These are phyloP conservation scores for Pseudozyma sp. DNA, from an alignment of 1,284 basidiomycete species.

Conservation along the genomic window DNA sequence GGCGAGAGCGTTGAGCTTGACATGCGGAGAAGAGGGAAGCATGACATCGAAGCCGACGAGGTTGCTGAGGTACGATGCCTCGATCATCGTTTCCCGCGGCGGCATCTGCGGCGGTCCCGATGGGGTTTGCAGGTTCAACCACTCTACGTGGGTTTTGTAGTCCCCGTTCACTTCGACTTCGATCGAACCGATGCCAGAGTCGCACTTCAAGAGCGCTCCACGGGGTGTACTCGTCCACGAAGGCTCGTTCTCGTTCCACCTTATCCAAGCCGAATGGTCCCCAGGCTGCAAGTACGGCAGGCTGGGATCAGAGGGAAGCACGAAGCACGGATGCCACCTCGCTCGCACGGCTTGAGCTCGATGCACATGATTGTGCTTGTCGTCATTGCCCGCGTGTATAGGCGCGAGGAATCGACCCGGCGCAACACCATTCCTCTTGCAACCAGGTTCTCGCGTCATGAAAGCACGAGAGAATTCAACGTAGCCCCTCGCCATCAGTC, in stretches of 20 bases:
- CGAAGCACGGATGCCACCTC: conserved; percentile 52
- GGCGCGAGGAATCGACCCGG: conserved; percentile 16
- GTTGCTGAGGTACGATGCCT: conserved; percentile 27
- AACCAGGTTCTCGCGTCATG: conserved; percentile 52
- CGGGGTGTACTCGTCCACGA: conserved; percentile 26
- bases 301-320: conserved; percentile 39
- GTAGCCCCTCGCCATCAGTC: conserved; percentile 54
- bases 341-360: conserved; percentile 47
- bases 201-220: conserved; percentile 32
- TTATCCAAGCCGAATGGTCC: conserved; percentile 15
- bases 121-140: conserved; percentile 17
- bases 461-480: conserved; percentile 55
- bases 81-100: conserved; percentile 25
- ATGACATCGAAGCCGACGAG: conserved; percentile 44
- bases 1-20: conserved; percentile 37
- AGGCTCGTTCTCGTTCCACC: conserved; percentile 41
- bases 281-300: conserved; percentile 20
- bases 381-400: conserved; percentile 42
- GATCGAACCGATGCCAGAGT: conserved; percentile 34
- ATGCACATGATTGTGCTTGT: conserved; percentile 47
- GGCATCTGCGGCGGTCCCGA: conserved; percentile 6
- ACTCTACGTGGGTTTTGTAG: conserved; percentile 46
- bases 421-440: conserved; percentile 14
- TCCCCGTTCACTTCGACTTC: conserved; percentile 40
- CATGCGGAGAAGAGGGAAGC: conserved; percentile 12